These are phyloP conservation scores for Auricularia sp. DNA, from an alignment of 768 basidiomycete genomes.

Conservation along the genomic window DNA sequence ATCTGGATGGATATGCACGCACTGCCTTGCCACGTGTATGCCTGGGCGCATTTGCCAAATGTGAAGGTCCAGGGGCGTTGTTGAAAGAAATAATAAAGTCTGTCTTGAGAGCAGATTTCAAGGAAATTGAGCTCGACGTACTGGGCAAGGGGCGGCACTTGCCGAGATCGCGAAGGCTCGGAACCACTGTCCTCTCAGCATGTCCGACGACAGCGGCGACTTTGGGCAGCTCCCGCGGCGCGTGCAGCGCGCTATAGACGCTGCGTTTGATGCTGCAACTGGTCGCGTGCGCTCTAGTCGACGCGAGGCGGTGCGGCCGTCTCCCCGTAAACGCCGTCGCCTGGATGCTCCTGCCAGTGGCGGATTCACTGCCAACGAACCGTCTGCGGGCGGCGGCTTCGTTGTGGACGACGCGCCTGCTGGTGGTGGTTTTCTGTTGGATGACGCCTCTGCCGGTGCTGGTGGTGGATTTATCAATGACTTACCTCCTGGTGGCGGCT, in stretches of 20 bases:
- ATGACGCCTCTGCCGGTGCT: background rate
- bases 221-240: background rate
- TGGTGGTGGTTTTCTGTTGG: background rate
- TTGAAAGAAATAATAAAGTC: background rate
- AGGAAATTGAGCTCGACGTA: too few relatives aligned
- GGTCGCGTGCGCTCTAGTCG: background rate
- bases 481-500: background rate
- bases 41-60: background rate
- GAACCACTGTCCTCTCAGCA: background rate
- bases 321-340: background rate
- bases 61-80: background rate
- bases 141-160: too few relatives aligned
- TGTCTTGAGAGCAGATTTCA: background rate
- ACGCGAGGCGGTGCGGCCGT: background rate
- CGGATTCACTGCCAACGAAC: background rate
- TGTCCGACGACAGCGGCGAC: background rate
- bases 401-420: background rate
- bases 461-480: constrained; percentile 26
- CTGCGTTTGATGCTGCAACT: background rate
- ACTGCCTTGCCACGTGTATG: too few relatives aligned
- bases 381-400: background rate
- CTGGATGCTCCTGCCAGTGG: background rate
- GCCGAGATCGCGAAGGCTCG: background rate
- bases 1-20: too few relatives aligned
- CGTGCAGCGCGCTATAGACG: background rate